Conservation (phyloP, 352 stramenopile species). For the Pythium pyrilobum region DNA sequence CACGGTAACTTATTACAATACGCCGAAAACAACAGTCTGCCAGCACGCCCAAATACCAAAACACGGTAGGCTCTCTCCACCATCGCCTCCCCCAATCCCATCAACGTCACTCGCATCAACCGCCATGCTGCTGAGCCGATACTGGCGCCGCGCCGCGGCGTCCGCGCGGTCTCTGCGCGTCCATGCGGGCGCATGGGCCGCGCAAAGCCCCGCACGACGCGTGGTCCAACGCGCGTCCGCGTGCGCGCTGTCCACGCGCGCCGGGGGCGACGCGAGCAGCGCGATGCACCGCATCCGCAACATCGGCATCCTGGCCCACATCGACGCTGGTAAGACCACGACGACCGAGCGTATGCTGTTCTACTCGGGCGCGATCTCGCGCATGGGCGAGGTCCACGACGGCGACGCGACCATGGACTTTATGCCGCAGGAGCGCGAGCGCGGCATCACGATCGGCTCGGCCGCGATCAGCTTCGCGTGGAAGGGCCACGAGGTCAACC, state of each 20-base stretch:
- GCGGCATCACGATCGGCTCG: slow-evolving; percentile 98
- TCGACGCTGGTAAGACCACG: slow-evolving; percentile 98
- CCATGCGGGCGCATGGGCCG: not conserved
- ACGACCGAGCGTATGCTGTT: slow-evolving; percentile 98
- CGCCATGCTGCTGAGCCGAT: not conserved
- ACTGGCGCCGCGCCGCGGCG: slow-evolving; percentile 4
- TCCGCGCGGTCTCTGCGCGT: not conserved
- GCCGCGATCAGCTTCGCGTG: slow-evolving; percentile 95
- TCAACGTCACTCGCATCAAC: not conserved
- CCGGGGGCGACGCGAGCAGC: slow-evolving; percentile 1
- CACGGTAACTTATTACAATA: slow-evolving; percentile 7
- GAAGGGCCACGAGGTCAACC: slow-evolving; percentile 94
- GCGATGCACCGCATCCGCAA: slow-evolving; percentile 82
- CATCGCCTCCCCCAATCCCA: not conserved
- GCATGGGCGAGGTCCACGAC: slow-evolving; percentile 75
- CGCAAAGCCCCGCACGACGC: not conserved
- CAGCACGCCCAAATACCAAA: too few relatives aligned
- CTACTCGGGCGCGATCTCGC: slow-evolving; percentile 86
- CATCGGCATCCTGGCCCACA: slow-evolving; percentile 99
- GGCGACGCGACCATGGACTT: slow-evolving; percentile 82
- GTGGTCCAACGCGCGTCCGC: not conserved
- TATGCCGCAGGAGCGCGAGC: slow-evolving; percentile 93
- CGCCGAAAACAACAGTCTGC: too few relatives aligned
- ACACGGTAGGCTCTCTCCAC: slow-evolving; percentile 1
- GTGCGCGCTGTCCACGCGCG: not conserved